Evolutionary conservation across 202 grass and related monocot species (phyloP).

Genomic region (Setaria viridis): DNA sequence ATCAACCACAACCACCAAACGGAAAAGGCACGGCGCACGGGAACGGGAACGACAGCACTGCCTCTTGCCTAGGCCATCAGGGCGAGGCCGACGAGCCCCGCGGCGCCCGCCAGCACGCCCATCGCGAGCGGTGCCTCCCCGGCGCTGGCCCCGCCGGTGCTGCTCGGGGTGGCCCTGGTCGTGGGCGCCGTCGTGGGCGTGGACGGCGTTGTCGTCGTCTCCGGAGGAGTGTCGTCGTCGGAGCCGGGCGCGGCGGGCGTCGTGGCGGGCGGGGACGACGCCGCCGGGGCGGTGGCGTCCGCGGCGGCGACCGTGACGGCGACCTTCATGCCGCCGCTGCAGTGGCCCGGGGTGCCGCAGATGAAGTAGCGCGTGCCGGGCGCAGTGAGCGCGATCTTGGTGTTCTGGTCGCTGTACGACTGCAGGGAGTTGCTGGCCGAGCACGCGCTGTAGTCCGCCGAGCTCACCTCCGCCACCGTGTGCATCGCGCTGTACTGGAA

Average conservation of each 20-base stretch:
- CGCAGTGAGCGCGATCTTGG: constrained; percentile 56
- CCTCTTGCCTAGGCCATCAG: constrained; percentile 65
- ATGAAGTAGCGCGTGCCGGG: constrained; percentile 73
- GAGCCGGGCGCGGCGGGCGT: constrained; percentile 7
- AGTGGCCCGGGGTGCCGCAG: constrained; percentile 59
- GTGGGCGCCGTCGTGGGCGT: not conserved
- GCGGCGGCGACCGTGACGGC: constrained; percentile 50
- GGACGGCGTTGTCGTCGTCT: constrained; percentile 41
- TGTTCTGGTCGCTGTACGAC: constrained; percentile 67
- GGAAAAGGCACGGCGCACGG: not conserved
- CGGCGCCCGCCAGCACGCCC: constrained; percentile 39
- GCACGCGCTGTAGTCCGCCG: constrained; percentile 72
- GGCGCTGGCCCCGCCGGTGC: constrained; percentile 11
- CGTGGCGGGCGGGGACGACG: constrained; percentile 7
- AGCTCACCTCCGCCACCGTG: constrained; percentile 71
- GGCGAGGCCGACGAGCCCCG: constrained; percentile 48
- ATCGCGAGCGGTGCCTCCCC: constrained; percentile 11
- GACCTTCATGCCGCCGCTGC: constrained; percentile 78
- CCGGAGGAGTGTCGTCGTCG: constrained; percentile 12
- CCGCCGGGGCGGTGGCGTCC: not conserved
- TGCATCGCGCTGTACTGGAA: constrained; percentile 72
- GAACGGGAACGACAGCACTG: constrained; percentile 42
- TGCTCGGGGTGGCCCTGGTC: constrained; percentile 13
- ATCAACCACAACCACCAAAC: not conserved
- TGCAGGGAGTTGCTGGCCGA: constrained; percentile 65